phyloP scores from a whole-genome alignment of 2,329 filamentous ascomycete species.

The Colletotrichum orbiculare region DNA sequence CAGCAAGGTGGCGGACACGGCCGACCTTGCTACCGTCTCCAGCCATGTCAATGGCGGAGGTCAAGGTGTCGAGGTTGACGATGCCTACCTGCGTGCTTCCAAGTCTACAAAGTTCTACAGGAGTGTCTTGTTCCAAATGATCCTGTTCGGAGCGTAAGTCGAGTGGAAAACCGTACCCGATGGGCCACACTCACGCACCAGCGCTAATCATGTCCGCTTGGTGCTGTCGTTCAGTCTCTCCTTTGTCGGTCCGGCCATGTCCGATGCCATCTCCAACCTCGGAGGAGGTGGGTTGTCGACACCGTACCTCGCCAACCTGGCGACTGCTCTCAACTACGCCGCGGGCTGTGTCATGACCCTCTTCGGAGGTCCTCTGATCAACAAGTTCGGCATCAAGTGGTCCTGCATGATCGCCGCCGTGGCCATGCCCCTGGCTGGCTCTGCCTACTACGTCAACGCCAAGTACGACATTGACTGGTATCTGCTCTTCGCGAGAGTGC shows the following conservation, averaged over 20 bases:
- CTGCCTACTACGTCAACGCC: conserved; percentile 47
- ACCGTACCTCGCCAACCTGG: conserved; percentile 28
- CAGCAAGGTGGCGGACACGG: conserved; percentile 1
- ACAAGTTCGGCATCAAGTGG: conserved; percentile 51
- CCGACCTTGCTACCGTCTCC: conserved; percentile 3
- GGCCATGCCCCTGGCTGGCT: conserved; percentile 47
- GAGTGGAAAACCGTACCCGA: too few species aligned
- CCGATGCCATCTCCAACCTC: conserved; percentile 31
- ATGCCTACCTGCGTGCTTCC: conserved; percentile 3
- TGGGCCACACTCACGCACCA: neutral
- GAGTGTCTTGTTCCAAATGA: conserved; percentile 28
- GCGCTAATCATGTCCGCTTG: neutral
- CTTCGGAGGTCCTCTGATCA: conserved; percentile 51
- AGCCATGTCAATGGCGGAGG: conserved; percentile 8
- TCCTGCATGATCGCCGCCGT: conserved; percentile 49
- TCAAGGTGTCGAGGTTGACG: conserved; percentile 8
- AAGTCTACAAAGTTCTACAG: conserved; percentile 22
- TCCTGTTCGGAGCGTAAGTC: conserved; percentile 27
- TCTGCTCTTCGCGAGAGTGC: conserved; percentile 43
- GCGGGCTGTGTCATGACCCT: conserved; percentile 21
- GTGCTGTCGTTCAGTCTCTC: conserved; percentile 4
- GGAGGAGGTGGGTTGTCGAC: conserved; percentile 29
- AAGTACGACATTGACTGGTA: conserved; percentile 45
- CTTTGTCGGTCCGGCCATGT: conserved; percentile 30
- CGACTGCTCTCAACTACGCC: conserved; percentile 20